Conservation (phyloP, 139 green algal genomes). For the Chlorella sorokiniana region DNA sequence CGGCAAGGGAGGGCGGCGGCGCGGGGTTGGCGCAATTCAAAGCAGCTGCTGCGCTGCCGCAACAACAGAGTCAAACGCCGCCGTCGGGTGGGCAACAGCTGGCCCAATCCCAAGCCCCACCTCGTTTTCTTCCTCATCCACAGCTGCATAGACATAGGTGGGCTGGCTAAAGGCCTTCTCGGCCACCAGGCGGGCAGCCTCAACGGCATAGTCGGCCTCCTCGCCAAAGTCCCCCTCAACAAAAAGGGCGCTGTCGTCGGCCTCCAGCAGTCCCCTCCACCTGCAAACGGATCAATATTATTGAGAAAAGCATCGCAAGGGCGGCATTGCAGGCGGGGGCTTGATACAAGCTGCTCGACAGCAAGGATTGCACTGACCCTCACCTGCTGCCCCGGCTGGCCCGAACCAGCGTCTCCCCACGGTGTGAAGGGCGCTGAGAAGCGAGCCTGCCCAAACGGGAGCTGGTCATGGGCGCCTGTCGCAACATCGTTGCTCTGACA, state of each 20-base stretch:
- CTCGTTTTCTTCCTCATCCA: slow-evolving; percentile 16
- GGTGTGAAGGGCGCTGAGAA: neutral
- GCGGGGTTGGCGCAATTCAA: too few species aligned
- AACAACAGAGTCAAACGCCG: neutral
- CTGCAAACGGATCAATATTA: neutral
- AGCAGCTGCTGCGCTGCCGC: neutral
- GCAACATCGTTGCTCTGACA: neutral
- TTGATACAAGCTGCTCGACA: too few species aligned
- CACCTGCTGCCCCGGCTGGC: neutral
- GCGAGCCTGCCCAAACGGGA: neutral
- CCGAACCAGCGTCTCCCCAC: neutral
- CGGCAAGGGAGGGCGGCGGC: too few species aligned
- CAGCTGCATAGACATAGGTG: slow-evolving; percentile 24
- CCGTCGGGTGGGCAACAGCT: neutral
- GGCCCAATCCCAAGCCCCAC: too few species aligned
- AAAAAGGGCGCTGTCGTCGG: neutral
- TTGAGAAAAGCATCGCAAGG: too few species aligned
- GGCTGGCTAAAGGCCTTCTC: slow-evolving; percentile 19
- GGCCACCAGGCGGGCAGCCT: slow-evolving; percentile 2
- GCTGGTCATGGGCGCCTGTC: neutral
- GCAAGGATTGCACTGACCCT: neutral
- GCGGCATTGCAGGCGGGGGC: too few species aligned
- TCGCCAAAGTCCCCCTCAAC: neutral
- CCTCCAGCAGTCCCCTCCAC: neutral
- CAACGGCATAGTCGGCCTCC: neutral